Conservation (phyloP, 345 rosid species). For the Citrus mangshanensis region DNA sequence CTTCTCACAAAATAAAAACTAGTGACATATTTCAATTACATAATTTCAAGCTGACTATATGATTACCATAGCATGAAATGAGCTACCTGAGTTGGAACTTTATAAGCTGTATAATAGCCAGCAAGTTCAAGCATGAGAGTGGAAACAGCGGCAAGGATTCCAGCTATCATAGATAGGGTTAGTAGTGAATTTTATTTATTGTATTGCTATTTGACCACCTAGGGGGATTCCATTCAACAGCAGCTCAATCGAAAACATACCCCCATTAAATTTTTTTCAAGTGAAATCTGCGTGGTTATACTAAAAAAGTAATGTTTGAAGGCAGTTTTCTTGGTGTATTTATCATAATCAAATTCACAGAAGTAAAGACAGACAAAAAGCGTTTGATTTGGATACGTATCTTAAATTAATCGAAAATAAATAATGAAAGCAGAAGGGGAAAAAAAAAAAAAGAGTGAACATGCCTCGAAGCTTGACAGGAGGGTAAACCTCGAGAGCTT, state of each 20-base stretch:
- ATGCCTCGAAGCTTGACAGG: constrained; percentile 77
- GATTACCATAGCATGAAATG: neutral
- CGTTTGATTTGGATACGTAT: neutral
- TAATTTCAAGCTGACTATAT: neutral
- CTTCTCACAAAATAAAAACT: neutral
- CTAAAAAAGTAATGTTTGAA: no score
- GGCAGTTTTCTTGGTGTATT: no score
- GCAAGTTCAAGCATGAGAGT: neutral
- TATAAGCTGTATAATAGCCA: neutral
- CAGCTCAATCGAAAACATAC: neutral
- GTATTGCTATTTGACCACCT: no score
- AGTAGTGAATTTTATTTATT: no score
- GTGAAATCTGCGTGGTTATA: no score
- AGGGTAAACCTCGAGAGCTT: constrained; percentile 94
- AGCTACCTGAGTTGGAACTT: neutral
- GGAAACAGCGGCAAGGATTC: no score
- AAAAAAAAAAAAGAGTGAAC: neutral
- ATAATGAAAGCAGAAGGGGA: neutral
- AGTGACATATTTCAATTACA: neutral
- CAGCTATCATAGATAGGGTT: no score
- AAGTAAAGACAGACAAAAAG: neutral
- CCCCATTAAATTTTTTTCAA: neutral
- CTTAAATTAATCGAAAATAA: no score
- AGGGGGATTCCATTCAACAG: neutral
- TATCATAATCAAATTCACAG: neutral